Base-by-base conservation (phyloP, 2,329 filamentous ascomycete genomes). In the Neonectria neomacrospora region DNA sequence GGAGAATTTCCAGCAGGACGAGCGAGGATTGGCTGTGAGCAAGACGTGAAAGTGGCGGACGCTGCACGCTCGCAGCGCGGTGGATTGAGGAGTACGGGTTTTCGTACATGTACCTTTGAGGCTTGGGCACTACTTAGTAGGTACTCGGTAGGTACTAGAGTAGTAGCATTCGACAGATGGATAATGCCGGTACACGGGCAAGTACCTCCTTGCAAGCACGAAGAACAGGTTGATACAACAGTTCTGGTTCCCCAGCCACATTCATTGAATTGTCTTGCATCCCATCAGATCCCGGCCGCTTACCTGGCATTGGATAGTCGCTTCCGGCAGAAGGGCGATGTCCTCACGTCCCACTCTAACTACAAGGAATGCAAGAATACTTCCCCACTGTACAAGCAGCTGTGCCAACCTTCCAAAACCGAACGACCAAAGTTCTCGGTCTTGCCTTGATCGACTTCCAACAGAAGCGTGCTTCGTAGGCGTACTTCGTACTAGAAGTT, bases 1-100 rank as follows among this genome's bases (percentile, higher is more conserved):
- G 59, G 54, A 42, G 54, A 58, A 54, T 63, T 63, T 58, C 47
- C 18, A 48, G 16, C 22, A 39, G 22, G 34, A 57, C 42, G 52
- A 45, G 41, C 34, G 16, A 34, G 54, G 54, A 56, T 56, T 34
- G 32, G 54, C 34, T 54, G 41, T 42, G 39, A 22, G 37, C 30
- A 60, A 5, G 30, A 22, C 11, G 11, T 56, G 28, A 10, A 41
- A 26, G 16, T 47, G 42, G 51, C 30, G 55, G 42, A 32, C 16
- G 20, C 23, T 11, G 28, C 32, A 32, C 11, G 30, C 30, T 18
- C 37, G 37, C 37, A 18, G 14, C n/a, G 34, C 34, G 9, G 18
- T 18, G 37, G 37, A 20, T 18, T 16, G 37, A 41, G 3, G 16
- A 3, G 16, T 8, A 41, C n/a, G 37, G n/a, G 37, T 37, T 16